These are phyloP conservation scores for Ogataea neopini DNA, from an alignment of 805 yeast species.

Conservation along the genomic window DNA sequence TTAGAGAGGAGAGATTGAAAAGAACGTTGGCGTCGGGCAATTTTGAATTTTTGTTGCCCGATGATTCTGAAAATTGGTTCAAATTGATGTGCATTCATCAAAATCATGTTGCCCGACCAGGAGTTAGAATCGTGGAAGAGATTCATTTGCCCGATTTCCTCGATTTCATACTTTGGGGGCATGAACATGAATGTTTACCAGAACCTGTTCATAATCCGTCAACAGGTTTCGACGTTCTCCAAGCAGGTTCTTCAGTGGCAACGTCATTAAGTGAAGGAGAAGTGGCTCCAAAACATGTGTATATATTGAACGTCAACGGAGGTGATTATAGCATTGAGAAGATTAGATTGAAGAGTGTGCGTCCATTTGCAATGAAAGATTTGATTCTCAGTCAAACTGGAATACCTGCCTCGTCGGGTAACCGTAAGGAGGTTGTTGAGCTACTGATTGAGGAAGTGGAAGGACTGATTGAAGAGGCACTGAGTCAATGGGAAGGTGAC, in stretches of 20 bases:
- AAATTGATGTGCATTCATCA: slow-evolving; percentile 88
- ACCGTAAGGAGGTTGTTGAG: slow-evolving; percentile 58
- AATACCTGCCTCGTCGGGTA: slow-evolving; percentile 60
- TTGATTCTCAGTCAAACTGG: slow-evolving; percentile 55
- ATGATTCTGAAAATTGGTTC: slow-evolving; percentile 62
- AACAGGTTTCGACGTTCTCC: slow-evolving; percentile 74
- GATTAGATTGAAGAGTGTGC: slow-evolving; percentile 63
- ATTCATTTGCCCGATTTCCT: slow-evolving; percentile 76
- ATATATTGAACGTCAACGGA: slow-evolving; percentile 65
- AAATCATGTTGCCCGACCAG: slow-evolving; percentile 80
- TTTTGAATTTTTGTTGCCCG: slow-evolving; percentile 77
- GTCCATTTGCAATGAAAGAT: slow-evolving; percentile 81
- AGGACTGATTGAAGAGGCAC: slow-evolving; percentile 60
- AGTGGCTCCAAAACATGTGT: slow-evolving; percentile 70
- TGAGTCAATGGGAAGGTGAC: slow-evolving; percentile 44
- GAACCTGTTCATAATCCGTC: slow-evolving; percentile 59
- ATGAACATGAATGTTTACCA: slow-evolving; percentile 92
- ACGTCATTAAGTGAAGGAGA: slow-evolving; percentile 89
- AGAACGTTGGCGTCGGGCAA: slow-evolving; percentile 79
- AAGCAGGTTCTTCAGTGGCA: slow-evolving; percentile 93
- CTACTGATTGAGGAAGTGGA: slow-evolving; percentile 69
- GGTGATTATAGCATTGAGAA: slow-evolving; percentile 57
- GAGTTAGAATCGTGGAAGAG: slow-evolving; percentile 84
- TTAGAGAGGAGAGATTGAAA: slow-evolving; percentile 85
- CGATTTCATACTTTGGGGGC: slow-evolving; percentile 93